Base-by-base conservation (phyloP, 2,329 filamentous ascomycete species). In the Fusarium tanahbumbuense region DNA sequence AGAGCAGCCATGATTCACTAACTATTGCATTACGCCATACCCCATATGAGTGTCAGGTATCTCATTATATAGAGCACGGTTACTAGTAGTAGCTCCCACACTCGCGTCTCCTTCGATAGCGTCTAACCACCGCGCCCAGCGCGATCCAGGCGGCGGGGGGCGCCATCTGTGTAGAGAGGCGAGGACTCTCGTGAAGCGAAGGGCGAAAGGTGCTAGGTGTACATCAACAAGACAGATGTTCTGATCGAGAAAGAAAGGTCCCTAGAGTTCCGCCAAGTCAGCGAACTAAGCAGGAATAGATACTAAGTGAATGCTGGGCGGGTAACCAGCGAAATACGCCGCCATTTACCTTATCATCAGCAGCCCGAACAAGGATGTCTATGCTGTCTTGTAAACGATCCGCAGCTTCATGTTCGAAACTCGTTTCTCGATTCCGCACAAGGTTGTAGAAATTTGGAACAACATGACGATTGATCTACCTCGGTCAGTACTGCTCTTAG, bases 401-500 rank as follows among this genome's bases (percentile, higher is more conserved):
- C 1, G 87, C 87, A 69, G 87, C 82, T 46, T 86, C 82, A 13
- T 86, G 78, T 73, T 92, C 91, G 66, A 88, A 87, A 16, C 83
- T 73, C 20, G 81, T 73, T 16, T 92, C 87, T 69, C 90, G 86
- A 3, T 89, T 87, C 78, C 91, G 89, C 1, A 96, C 84, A 20
- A 94, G 85, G 34, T 86, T 86, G 79, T 93, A 94, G 82, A 97
- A 97, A 13, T 84, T 82, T 0, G 93, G 92, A 3, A 97, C 87
- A 57, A 97, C 89, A 69, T 90, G 86, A 32, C 90, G 87, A 76
- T 96, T 94, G 76, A 94, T 89, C 89, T 92, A 13, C 13, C 6
- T 28, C 3, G 2, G 44, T 48, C 22, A 68, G 54, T n/a, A 13
- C 15, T 13, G 25, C n/a, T 37, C 8, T 15, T 27, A 22, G 23